These are phyloP conservation scores for Ophiostoma novo-ulmi DNA, from an alignment of 2,329 filamentous ascomycete genomes.

Conservation along the genomic window DNA sequence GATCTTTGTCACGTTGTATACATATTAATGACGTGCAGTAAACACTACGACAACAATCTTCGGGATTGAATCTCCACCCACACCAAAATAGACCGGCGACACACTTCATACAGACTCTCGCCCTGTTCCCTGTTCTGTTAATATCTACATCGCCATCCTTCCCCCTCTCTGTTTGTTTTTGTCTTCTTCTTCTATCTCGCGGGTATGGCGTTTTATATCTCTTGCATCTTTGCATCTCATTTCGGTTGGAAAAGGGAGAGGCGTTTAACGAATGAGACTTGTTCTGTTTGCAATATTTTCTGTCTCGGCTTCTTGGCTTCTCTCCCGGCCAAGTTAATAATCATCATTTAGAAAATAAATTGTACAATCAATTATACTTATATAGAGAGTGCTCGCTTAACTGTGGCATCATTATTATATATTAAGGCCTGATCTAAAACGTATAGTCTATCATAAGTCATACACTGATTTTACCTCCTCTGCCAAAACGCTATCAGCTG, in stretches of 20 bases:
- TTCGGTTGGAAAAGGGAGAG: slow-evolving; percentile 13
- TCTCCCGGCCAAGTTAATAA: not conserved
- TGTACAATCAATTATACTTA: not conserved
- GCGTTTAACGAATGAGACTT: not conserved
- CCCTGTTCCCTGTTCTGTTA: not conserved
- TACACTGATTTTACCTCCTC: not conserved
- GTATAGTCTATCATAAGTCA: not conserved
- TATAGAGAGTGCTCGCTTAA: not conserved
- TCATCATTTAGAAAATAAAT: not conserved
- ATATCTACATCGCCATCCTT: not conserved
- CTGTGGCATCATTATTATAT: not conserved
- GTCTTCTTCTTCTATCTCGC: not conserved
- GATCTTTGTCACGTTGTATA: not conserved
- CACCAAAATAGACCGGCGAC: not conserved
- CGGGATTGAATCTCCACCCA: not conserved
- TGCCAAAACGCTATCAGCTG: not conserved
- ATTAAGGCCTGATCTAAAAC: not conserved
- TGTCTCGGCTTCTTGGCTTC: not conserved
- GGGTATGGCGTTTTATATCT: slow-evolving; percentile 19
- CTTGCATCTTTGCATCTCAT: slow-evolving; percentile 12
- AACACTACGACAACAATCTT: not conserved
- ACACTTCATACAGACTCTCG: not conserved
- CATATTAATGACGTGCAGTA: slow-evolving; percentile 5
- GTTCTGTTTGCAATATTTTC: not conserved
- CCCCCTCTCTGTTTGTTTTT: not conserved